These are phyloP conservation scores for Rugosomyces carneus DNA, from an alignment of 1,284 basidiomycete genomes.

Conservation along the genomic window DNA sequence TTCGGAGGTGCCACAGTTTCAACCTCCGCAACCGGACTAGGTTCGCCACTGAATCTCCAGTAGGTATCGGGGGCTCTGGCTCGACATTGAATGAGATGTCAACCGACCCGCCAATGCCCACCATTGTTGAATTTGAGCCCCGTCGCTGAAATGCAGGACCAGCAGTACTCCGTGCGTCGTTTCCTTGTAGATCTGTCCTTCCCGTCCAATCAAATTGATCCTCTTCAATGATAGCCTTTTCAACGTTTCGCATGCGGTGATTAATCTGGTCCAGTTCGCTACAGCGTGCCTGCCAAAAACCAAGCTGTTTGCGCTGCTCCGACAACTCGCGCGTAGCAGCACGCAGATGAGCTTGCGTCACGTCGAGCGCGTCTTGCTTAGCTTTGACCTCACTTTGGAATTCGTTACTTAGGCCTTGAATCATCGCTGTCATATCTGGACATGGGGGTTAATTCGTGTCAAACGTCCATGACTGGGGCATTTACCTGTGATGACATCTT, in stretches of 20 bases:
- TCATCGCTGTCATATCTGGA: constrained; percentile 79
- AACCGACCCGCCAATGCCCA: constrained; percentile 42
- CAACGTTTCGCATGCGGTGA: constrained; percentile 75
- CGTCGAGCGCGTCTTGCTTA: constrained; percentile 83
- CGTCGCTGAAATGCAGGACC: constrained; percentile 61
- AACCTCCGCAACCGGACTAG: constrained; percentile 71
- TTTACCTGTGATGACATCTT: constrained; percentile 82
- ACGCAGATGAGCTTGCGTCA: constrained; percentile 82
- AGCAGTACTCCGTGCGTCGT: constrained; percentile 38
- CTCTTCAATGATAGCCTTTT: constrained; percentile 72
- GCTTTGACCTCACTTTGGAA: constrained; percentile 81
- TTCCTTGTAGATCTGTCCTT: constrained; percentile 61
- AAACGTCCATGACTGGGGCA: constrained; percentile 2
- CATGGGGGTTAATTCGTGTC: constrained; percentile 7
- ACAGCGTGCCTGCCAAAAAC: constrained; percentile 64
- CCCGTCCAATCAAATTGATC: constrained; percentile 87
- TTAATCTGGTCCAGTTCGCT: constrained; percentile 73
- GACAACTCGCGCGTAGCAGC: constrained; percentile 88
- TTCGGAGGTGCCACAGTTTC: constrained; percentile 76
- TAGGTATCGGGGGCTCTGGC: constrained; percentile 62
- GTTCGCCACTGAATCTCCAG: constrained; percentile 48
- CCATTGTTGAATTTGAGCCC: constrained; percentile 56
- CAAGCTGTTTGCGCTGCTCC: constrained; percentile 81
- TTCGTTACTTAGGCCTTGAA: constrained; percentile 71
- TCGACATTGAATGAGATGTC: constrained; percentile 61